These are phyloP conservation scores for Puccinia triticina DNA, from an alignment of 1,284 basidiomycete genomes.

Conservation along the genomic window DNA sequence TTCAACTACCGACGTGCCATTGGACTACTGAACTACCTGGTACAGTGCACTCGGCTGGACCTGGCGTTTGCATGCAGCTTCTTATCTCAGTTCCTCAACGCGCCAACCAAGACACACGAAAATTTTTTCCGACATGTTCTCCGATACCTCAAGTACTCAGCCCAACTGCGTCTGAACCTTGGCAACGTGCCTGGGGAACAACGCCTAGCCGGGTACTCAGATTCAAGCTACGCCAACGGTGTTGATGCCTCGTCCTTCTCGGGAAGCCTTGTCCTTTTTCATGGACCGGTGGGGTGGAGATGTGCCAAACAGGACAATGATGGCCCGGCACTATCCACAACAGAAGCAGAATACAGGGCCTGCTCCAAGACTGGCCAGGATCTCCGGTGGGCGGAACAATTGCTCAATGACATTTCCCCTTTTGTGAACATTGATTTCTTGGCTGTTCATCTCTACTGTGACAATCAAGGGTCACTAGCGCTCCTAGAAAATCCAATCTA, in stretches of 20 bases:
- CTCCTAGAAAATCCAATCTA: background rate
- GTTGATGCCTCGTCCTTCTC: background rate
- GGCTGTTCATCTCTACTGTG: background rate
- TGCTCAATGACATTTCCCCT: background rate
- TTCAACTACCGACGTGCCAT: conserved; percentile 7
- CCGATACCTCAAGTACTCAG: background rate
- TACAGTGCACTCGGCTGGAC: conserved; percentile 1
- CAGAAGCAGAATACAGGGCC: too few relatives aligned
- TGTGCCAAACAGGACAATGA: background rate
- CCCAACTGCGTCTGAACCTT: background rate
- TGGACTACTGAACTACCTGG: background rate
- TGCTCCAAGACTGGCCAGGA: too few relatives aligned
- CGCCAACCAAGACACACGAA: background rate
- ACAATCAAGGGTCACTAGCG: background rate
- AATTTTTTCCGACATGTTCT: background rate
- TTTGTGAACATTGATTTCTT: background rate
- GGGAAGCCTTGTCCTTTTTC: background rate
- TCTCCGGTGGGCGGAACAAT: background rate
- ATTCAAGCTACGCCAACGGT: conserved; percentile 8
- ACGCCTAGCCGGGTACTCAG: background rate
- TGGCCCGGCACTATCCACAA: too few relatives aligned
- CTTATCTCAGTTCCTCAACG: conserved; percentile 5
- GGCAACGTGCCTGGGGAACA: background rate
- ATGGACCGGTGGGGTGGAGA: background rate
- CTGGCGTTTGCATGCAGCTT: background rate